Evolutionary conservation across 2,329 filamentous ascomycete genomes (phyloP).

Genomic region (Drechmeria coniospora): DNA sequence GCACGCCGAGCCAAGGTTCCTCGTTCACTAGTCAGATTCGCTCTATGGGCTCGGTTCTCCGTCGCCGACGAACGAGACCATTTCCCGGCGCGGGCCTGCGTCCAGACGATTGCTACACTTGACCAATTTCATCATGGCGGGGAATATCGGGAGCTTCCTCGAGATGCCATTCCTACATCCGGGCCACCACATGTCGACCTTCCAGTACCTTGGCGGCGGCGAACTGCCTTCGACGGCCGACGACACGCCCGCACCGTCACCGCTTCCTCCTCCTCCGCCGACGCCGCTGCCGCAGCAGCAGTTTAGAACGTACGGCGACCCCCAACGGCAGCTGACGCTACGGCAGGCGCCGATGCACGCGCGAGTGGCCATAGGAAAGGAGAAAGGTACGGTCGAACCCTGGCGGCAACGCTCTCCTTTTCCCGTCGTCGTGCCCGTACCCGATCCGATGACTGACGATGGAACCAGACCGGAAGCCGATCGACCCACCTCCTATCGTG

Average conservation of each 20-base stretch:
- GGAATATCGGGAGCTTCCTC: slow-evolving; percentile 3
- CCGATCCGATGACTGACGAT: slow-evolving; percentile 1
- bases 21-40: too few species aligned
- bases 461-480: slow-evolving; percentile 57
- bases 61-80: neutral
- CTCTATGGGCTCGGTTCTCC: neutral
- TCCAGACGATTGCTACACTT: too few species aligned
- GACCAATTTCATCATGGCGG: slow-evolving; percentile 4
- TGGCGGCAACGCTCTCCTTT: slow-evolving; percentile 2
- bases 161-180: slow-evolving; percentile 6
- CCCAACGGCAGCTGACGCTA: slow-evolving; percentile 7
- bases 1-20: too few species aligned
- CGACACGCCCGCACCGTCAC: neutral
- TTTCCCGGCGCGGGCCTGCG: neutral
- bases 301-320: slow-evolving; percentile 7
- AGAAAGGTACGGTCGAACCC: slow-evolving; percentile 54
- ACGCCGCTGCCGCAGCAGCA: slow-evolving; percentile 2
- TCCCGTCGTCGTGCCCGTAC: neutral
- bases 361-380: slow-evolving; percentile 55
- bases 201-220: slow-evolving; percentile 5
- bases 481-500: slow-evolving; percentile 77
- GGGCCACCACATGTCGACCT: slow-evolving; percentile 1
- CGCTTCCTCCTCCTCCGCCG: too few species aligned
- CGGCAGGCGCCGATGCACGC: slow-evolving; percentile 27
- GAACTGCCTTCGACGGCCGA: slow-evolving; percentile 6